Percentiles rank a stretch among this genome's conserved stretches.
Conservation (phyloP, 2,329 filamentous ascomycete species). For the Fusarium sarcochroum region DNA sequence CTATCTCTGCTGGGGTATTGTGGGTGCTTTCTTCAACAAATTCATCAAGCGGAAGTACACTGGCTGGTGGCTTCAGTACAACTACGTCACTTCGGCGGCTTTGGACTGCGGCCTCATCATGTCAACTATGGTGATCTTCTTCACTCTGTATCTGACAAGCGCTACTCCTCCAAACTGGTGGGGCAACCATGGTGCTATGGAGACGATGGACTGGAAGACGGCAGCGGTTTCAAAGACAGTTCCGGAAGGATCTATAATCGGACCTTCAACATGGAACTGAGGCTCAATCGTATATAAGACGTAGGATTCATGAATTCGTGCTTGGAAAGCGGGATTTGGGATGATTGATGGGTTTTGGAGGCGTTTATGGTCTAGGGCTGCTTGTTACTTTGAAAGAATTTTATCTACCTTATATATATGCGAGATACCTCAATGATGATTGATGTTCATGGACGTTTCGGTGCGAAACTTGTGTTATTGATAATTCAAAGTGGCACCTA, state of each 20-base stretch:
- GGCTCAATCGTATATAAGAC: background rate
- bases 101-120: slow-evolving; percentile 78
- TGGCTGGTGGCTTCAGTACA: slow-evolving; percentile 84
- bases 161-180: slow-evolving; percentile 72
- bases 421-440: slow-evolving; percentile 50
- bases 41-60: slow-evolving; percentile 74
- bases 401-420: slow-evolving; percentile 26
- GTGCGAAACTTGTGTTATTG: background rate
- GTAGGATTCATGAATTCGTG: slow-evolving; percentile 9
- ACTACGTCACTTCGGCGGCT: slow-evolving; percentile 80
- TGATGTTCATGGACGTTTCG: slow-evolving; percentile 33
- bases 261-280: slow-evolving; percentile 64
- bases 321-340: slow-evolving; percentile 30
- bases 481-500: background rate
- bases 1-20: slow-evolving; percentile 78
- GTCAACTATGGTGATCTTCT: slow-evolving; percentile 78
- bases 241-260: slow-evolving; percentile 63
- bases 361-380: slow-evolving; percentile 41
- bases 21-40: slow-evolving; percentile 78
- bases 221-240: slow-evolving; percentile 61
- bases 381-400: slow-evolving; percentile 34
- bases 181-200: slow-evolving; percentile 65
- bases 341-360: slow-evolving; percentile 24
- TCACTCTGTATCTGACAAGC: slow-evolving; percentile 73
- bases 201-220: slow-evolving; percentile 62